Conservation (phyloP, 2,329 filamentous ascomycete genomes). For the Claviceps digitariae region DNA sequence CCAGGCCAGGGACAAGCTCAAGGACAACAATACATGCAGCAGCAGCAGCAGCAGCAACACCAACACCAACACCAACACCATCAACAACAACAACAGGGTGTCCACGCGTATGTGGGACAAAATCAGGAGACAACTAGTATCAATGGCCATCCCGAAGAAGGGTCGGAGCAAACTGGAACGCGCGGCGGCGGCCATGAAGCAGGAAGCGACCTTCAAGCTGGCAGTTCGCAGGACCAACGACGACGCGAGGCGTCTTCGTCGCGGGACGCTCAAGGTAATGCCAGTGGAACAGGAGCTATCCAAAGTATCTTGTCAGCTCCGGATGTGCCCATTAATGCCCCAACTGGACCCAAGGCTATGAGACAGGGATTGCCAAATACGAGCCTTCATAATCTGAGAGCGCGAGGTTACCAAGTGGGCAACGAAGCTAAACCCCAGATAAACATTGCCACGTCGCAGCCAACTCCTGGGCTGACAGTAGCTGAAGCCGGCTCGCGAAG, state of each 20-base stretch:
- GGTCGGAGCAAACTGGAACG: constrained; percentile 10
- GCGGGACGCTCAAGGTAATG: constrained; percentile 19
- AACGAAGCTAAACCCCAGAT: constrained; percentile 24
- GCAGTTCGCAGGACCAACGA: constrained; percentile 10
- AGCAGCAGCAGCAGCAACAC: constrained; percentile 3
- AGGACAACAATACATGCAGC: constrained; percentile 18
- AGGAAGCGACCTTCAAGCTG: constrained; percentile 7
- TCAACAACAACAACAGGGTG: constrained; percentile 2
- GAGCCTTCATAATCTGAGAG: constrained; percentile 53
- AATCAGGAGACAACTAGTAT: constrained; percentile 10
- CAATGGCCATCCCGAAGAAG: constrained; percentile 13
- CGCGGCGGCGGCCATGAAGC: constrained; percentile 2
- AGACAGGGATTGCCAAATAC: constrained; percentile 76
- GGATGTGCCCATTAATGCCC: constrained; percentile 53
- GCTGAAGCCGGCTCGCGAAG: constrained; percentile 26
- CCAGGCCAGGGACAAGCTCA: constrained; percentile 20
- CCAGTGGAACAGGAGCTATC: constrained; percentile 14
- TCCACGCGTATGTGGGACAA: constrained; percentile 7
- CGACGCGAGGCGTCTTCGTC: constrained; percentile 10
- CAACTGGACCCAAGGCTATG: constrained; percentile 91
- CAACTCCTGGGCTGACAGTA: constrained; percentile 3
- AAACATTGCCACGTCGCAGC: constrained; percentile 6
- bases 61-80: neutral
- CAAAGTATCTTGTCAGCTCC: constrained; percentile 22
- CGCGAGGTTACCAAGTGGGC: constrained; percentile 34